Percentiles rank a stretch among this genome's conserved stretches.
Conservation (phyloP, 306 rosid genomes). For the Malus sieversii region DNA sequence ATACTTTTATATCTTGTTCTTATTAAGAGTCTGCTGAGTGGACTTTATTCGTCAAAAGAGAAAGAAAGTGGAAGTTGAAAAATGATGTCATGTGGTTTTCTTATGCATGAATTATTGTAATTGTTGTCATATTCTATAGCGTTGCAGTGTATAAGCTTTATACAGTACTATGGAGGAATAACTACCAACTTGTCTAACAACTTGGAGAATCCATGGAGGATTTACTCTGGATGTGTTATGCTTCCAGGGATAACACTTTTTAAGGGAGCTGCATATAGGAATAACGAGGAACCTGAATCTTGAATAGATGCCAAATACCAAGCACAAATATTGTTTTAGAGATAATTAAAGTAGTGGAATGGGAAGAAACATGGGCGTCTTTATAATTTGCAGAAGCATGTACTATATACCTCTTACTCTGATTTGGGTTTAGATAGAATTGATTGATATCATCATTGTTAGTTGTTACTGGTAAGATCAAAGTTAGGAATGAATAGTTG, state of each 20-base stretch:
- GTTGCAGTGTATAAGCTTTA: neutral
- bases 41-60: neutral
- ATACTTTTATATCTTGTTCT: constrained; percentile 2
- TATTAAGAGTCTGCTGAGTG: neutral
- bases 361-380: neutral
- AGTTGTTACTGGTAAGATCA: neutral
- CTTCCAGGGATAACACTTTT: neutral
- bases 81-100: neutral
- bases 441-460: neutral
- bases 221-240: neutral
- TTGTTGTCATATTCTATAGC: neutral
- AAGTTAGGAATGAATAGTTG: neutral
- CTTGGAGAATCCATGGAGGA: neutral
- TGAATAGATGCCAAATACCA: no score
- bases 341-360: neutral
- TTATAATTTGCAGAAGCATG: neutral
- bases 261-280: neutral
- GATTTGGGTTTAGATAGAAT: neutral
- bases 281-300: neutral
- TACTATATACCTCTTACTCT: no score
- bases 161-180: neutral
- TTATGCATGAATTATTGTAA: neutral
- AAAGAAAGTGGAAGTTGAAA: neutral
- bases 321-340: neutral
- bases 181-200: neutral